phyloP scores from a whole-genome alignment of 2,329 filamentous ascomycete species.

The Podosphaera leucotricha region DNA sequence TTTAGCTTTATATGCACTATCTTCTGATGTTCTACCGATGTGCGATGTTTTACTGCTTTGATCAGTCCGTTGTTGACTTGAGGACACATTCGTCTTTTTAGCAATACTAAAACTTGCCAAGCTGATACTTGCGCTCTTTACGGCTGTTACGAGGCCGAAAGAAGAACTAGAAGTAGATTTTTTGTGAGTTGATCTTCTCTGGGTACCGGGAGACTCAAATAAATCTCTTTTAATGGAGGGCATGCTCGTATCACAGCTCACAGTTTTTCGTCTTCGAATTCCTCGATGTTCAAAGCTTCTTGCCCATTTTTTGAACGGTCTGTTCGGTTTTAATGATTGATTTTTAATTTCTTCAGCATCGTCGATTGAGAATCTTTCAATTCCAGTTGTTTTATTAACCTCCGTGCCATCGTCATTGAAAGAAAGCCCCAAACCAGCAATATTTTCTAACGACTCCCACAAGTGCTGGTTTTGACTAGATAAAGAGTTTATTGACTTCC shows the following conservation, averaged over 20 bases:
- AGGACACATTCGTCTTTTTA: slow-evolving; percentile 25
- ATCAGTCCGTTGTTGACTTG: slow-evolving; percentile 34
- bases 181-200: slow-evolving; percentile 20
- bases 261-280: slow-evolving; percentile 19
- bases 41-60: slow-evolving; percentile 38
- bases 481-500: slow-evolving; percentile 7
- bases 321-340: slow-evolving; percentile 4
- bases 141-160: slow-evolving; percentile 52
- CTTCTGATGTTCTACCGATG: slow-evolving; percentile 37
- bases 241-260: slow-evolving; percentile 15
- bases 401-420: slow-evolving; percentile 16
- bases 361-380: slow-evolving; percentile 12
- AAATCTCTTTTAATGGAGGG: slow-evolving; percentile 4
- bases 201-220: slow-evolving; percentile 17
- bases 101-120: slow-evolving; percentile 47
- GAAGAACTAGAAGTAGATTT: slow-evolving; percentile 51
- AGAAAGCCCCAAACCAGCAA: slow-evolving; percentile 19
- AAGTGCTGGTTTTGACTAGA: slow-evolving; percentile 13
- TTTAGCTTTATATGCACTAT: slow-evolving; percentile 36
- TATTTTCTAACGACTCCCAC: slow-evolving; percentile 20
- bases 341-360: slow-evolving; percentile 5
- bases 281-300: slow-evolving; percentile 39
- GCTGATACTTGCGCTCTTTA: slow-evolving; percentile 64
- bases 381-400: slow-evolving; percentile 2
- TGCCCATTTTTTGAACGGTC: slow-evolving; percentile 51